A percentile compares a stretch with the other conserved stretches of the same genome.
Conservation (phyloP, 2,329 filamentous ascomycete genomes). For the Plectosphaerella cucumerina region DNA sequence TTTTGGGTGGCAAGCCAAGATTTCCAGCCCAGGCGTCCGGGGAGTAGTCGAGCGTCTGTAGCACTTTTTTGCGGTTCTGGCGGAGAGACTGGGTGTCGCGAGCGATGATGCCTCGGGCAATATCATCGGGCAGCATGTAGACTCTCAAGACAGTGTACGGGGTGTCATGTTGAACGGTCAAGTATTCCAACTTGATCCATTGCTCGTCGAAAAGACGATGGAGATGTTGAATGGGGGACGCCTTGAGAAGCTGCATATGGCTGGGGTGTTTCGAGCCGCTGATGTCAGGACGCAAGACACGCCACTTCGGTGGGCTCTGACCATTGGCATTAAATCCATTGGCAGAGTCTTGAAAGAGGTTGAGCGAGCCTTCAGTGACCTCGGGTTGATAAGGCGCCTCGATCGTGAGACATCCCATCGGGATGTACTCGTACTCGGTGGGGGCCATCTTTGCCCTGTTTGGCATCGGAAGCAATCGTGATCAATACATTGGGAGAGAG, state of each 20-base stretch:
- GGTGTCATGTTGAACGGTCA: constrained; percentile 12
- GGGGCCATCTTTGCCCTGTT: no score
- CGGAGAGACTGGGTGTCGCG: constrained; percentile 40
- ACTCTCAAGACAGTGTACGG: constrained; percentile 40
- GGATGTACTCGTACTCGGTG: constrained; percentile 26
- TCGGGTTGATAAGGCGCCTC: no score
- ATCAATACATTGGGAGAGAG: no score
- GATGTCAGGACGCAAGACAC: no score
- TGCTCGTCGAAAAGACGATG: constrained; percentile 24
- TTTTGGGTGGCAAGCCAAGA: constrained; percentile 13
- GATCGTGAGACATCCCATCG: constrained; percentile 30
- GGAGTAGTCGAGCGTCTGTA: constrained; percentile 54
- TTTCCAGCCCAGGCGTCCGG: constrained; percentile 49
- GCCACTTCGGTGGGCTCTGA: no score
- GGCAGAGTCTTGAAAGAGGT: constrained; percentile 6
- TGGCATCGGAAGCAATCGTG: no score
- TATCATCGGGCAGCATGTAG: constrained; percentile 64
- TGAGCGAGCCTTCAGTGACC: constrained; percentile 9
- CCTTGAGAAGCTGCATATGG: constrained; percentile 24
- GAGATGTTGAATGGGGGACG: constrained; percentile 17
- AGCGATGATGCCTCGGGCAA: constrained; percentile 47
- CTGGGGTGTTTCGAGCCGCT: constrained; percentile 8
- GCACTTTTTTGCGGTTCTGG: constrained; percentile 40
- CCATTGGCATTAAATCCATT: no score
- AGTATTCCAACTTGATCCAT: constrained; percentile 43